Percentiles rank a stretch among this genome's conserved stretches.
These are phyloP conservation scores for Aspergillus hortae DNA, from an alignment of 2,329 filamentous ascomycete genomes.

Conservation along the genomic window DNA sequence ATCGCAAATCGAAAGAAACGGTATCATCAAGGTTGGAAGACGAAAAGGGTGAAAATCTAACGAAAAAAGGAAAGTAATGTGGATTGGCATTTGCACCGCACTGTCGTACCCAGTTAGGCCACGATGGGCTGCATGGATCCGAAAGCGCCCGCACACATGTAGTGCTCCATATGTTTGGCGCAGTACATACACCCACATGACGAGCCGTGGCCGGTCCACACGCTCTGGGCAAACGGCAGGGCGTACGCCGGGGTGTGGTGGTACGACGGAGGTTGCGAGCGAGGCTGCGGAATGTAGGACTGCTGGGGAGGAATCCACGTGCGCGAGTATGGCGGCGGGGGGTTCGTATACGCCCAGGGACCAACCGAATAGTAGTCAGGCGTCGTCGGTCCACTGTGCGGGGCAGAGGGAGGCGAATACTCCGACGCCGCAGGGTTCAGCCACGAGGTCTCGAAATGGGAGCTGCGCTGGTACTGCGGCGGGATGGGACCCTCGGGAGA, in stretches of 20 bases:
- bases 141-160: constrained; percentile 45
- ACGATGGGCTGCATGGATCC: constrained; percentile 44
- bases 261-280: constrained; percentile 45
- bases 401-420: constrained; percentile 50
- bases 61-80: constrained; percentile 19
- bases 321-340: constrained; percentile 40
- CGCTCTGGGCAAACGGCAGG: constrained; percentile 43
- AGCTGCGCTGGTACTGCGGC: constrained; percentile 48
- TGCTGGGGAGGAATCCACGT: constrained; percentile 36
- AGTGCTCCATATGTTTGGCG: constrained; percentile 48
- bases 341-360: constrained; percentile 42
- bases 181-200: constrained; percentile 49
- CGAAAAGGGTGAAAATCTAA: constrained; percentile 20
- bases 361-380: constrained; percentile 46
- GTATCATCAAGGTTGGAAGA: constrained; percentile 26
- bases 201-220: constrained; percentile 46
- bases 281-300: constrained; percentile 36
- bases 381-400: constrained; percentile 46
- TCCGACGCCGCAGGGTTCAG: constrained; percentile 48
- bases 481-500: constrained; percentile 48
- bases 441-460: constrained; percentile 49
- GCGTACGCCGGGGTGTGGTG: constrained; percentile 48
- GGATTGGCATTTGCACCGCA: background rate
- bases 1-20: constrained; percentile 26
- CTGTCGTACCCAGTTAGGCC: constrained; percentile 20